Evolutionary conservation across 2,329 filamentous ascomycete genomes (phyloP), one percentile per base, ranked within the genome.

Genomic region (Cadophora sp.): DNA sequence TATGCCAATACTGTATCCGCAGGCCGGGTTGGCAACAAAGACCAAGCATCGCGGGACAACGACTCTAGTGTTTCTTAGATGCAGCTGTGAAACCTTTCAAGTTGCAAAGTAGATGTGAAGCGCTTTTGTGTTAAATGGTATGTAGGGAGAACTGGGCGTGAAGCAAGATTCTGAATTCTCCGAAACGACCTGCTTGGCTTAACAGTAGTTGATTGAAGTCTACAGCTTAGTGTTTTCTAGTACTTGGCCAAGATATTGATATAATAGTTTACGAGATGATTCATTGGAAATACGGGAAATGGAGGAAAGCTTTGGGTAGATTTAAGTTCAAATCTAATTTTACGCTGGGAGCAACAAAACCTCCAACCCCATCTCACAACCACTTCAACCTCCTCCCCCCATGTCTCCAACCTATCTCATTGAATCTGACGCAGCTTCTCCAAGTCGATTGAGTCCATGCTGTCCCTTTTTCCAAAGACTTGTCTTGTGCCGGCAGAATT

Each of bases 291-390:
- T 6, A 13, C 36, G 8, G 2, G 36, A 39, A 13, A 39, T 39
- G 36, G 36, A 39, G 36, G 24, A 53, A 33, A 33, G 50, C 50
- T 53, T 53, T 30, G 16, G 50, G 27, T 33, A 53, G 24, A 33
- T 53, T 53, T 24, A 53, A 53, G 50, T 53, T 33, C 50, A 53
- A 53, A 33, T 53, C 50, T 30, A 53, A 30, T 33, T 33, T 53
- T 33, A 53, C 50, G 22, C 50, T 53, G 16, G 24, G 30, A 53
- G 50, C 50, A 33, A 33, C 16, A 53, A 53, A 53, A 53, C 50
- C 50, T 27, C 50, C 50, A 53, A 30, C 16, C 13, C 24, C 50
- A 27, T 53, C 30, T 27, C 50, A 53, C 50, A n/a, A 2, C 50
- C 14, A 14, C 18, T 14, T 3, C 50, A 27, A 51, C 22, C 8